A percentile compares a stretch with the other conserved stretches of the same genome.
Evolutionary conservation across 2,329 filamentous ascomycete species (phyloP).

Genomic region (Cytospora chrysosperma): DNA sequence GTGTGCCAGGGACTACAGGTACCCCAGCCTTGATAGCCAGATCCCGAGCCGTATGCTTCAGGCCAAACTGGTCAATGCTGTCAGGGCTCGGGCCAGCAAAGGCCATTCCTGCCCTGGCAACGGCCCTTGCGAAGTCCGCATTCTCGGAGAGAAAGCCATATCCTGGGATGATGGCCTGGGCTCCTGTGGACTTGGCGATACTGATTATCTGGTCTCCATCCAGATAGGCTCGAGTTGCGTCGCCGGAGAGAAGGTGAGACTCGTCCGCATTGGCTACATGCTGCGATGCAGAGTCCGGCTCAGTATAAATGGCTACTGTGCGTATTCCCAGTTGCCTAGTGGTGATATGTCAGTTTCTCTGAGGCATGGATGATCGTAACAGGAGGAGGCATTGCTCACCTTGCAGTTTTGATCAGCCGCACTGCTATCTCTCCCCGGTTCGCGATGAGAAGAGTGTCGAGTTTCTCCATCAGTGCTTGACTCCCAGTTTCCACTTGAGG

Average conservation of each 20-base stretch:
- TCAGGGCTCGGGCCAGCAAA: constrained; percentile 58
- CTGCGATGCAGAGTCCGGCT: constrained; percentile 52
- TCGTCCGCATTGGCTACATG: constrained; percentile 56
- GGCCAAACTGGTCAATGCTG: constrained; percentile 54
- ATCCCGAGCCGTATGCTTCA: constrained; percentile 57
- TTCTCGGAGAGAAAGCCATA: constrained; percentile 67
- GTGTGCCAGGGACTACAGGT: constrained; percentile 40
- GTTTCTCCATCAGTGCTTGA: constrained; percentile 1
- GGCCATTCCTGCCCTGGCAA: constrained; percentile 50
- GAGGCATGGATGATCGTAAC: fast-evolving
- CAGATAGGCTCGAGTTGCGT: constrained; percentile 31
- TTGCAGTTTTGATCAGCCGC: constrained; percentile 48
- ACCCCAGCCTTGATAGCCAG: constrained; percentile 49
- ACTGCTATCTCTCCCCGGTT: constrained; percentile 60
- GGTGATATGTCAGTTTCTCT: neutral
- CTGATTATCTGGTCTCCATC: constrained; percentile 30
- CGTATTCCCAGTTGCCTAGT: constrained; percentile 42
- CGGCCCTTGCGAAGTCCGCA: constrained; percentile 55
- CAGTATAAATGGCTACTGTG: constrained; percentile 58
- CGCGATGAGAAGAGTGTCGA: constrained; percentile 55
- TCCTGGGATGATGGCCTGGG: constrained; percentile 60
- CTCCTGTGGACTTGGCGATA: constrained; percentile 41
- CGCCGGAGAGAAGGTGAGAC: constrained; percentile 48
- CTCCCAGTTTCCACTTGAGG: neutral
- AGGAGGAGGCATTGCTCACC: neutral